These are phyloP conservation scores for Monosporozyma aerobia DNA, from an alignment of 805 yeast genomes.

Conservation along the genomic window DNA sequence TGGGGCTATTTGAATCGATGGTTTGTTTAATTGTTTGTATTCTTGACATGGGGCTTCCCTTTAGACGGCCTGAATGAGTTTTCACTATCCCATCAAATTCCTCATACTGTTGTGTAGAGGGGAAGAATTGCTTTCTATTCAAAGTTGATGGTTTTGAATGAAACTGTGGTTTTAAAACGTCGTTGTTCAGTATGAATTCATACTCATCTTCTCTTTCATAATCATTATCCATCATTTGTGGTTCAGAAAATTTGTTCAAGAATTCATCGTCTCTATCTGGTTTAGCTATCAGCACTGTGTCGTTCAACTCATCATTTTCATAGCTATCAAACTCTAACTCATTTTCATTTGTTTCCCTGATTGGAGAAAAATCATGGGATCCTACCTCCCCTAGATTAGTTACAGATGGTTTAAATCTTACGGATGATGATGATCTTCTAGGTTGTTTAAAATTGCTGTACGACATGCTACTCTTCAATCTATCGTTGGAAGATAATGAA, in stretches of 20 bases:
- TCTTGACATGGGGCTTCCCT: slow-evolving; percentile 8
- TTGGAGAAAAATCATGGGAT: slow-evolving; percentile 1
- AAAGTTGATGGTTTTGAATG: slow-evolving; percentile 10
- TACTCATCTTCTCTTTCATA: slow-evolving; percentile 3
- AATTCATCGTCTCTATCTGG: not conserved
- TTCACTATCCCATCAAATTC: not conserved
- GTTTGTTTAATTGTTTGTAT: slow-evolving; percentile 28
- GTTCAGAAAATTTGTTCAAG: not conserved
- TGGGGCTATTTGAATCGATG: slow-evolving; percentile 27
- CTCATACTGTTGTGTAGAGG: not conserved
- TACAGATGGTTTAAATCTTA: slow-evolving; percentile 24
- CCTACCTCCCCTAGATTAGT: slow-evolving; percentile 9
- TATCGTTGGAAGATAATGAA: not conserved
- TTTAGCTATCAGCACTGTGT: not conserved
- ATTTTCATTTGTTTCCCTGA: slow-evolving; percentile 11
- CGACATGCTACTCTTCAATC: slow-evolving; percentile 22
- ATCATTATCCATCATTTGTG: slow-evolving; percentile 1
- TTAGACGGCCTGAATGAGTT: not conserved
- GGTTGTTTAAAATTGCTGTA: slow-evolving; percentile 19
- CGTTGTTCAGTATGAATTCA: slow-evolving; percentile 19
- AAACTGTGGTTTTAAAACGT: slow-evolving; percentile 23
- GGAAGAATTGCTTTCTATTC: slow-evolving; percentile 1
- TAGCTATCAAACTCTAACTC: not conserved
- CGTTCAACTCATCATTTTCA: not conserved
- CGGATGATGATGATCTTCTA: slow-evolving; percentile 8